Conservation (phyloP, 768 basidiomycete genomes). For the Russula dissimulans region DNA sequence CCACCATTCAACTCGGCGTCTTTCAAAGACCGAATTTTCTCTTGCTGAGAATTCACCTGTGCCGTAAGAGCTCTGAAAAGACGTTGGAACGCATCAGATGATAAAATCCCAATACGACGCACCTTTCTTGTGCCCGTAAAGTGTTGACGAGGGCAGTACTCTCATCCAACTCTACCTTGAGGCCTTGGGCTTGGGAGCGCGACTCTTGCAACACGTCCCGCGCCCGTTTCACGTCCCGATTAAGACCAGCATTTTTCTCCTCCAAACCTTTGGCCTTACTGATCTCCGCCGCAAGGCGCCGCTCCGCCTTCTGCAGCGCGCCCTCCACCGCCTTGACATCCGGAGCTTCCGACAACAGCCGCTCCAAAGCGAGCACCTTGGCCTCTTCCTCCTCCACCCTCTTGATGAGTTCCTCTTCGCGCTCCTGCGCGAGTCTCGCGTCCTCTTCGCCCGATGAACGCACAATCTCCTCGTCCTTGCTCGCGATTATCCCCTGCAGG, state of each 20-base stretch:
- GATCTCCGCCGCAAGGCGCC: slow-evolving; percentile 33
- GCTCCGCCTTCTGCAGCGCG: slow-evolving; percentile 20
- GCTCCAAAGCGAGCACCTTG: slow-evolving; percentile 51
- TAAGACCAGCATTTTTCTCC: slow-evolving; percentile 36
- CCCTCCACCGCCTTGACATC: slow-evolving; percentile 30
- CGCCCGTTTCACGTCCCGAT: slow-evolving; percentile 45
- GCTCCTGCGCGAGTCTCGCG: slow-evolving; percentile 31
- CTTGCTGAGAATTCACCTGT: slow-evolving; percentile 5
- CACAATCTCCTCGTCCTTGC: slow-evolving; percentile 51
- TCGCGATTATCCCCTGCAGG: slow-evolving; percentile 37
- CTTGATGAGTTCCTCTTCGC: slow-evolving; percentile 54
- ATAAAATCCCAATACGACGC: neutral
- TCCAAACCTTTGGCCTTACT: slow-evolving; percentile 34
- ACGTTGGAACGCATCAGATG: neutral
- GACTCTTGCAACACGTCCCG: slow-evolving; percentile 35
- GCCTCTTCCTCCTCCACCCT: slow-evolving; percentile 68
- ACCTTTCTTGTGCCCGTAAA: slow-evolving; percentile 24
- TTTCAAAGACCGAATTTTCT: neutral
- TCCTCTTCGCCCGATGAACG: slow-evolving; percentile 32
- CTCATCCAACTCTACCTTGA: slow-evolving; percentile 17
- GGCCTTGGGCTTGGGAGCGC: slow-evolving; percentile 25
- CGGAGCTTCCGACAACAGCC: slow-evolving; percentile 35
- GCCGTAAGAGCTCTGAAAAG: slow-evolving; percentile 6
- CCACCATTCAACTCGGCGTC: neutral
- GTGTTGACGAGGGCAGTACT: slow-evolving; percentile 23